phyloP scores from a whole-genome alignment of 371 early-diverging fungal genomes.

The Mucor saturninus region DNA sequence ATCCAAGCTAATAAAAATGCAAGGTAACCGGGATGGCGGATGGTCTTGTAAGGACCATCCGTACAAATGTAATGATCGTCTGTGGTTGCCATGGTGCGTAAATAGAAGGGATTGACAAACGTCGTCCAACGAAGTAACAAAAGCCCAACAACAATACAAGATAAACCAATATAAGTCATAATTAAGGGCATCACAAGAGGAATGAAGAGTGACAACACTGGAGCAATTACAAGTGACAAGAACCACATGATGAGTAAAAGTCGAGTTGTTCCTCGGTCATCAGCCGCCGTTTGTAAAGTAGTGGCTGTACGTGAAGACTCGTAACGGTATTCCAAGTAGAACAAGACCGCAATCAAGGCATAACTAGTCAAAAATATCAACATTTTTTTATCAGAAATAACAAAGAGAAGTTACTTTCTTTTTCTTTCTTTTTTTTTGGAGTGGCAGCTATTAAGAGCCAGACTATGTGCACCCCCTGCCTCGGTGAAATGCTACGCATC shows the following conservation, averaged over 20 bases:
- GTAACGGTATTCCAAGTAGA: constrained; percentile 35
- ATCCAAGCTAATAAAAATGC: constrained; percentile 46
- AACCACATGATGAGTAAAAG: constrained; percentile 26
- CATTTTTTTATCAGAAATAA: not conserved
- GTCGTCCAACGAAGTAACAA: constrained; percentile 39
- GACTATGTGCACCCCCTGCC: too few relatives aligned
- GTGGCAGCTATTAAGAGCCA: too few relatives aligned
- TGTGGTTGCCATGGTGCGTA: constrained; percentile 42
- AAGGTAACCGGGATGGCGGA: constrained; percentile 49
- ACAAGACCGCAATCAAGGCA: constrained; percentile 20
- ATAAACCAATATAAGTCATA: constrained; percentile 30
- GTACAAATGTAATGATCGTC: constrained; percentile 52
- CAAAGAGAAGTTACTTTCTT: too few relatives aligned
- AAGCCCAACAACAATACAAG: constrained; percentile 31
- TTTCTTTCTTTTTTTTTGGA: too few relatives aligned
- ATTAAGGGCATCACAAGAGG: constrained; percentile 13
- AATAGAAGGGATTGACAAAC: constrained; percentile 42
- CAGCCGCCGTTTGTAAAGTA: constrained; percentile 34
- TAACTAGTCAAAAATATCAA: constrained; percentile 16
- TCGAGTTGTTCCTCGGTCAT: constrained; percentile 38
- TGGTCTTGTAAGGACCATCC: constrained; percentile 42
- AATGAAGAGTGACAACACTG: constrained; percentile 23
- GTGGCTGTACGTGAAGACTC: constrained; percentile 26
- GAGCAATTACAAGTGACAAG: constrained; percentile 14
- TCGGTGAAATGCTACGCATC: too few relatives aligned